Evolutionary conservation across 345 rosid species (phyloP).

Genomic region (Citrus hindsii): DNA sequence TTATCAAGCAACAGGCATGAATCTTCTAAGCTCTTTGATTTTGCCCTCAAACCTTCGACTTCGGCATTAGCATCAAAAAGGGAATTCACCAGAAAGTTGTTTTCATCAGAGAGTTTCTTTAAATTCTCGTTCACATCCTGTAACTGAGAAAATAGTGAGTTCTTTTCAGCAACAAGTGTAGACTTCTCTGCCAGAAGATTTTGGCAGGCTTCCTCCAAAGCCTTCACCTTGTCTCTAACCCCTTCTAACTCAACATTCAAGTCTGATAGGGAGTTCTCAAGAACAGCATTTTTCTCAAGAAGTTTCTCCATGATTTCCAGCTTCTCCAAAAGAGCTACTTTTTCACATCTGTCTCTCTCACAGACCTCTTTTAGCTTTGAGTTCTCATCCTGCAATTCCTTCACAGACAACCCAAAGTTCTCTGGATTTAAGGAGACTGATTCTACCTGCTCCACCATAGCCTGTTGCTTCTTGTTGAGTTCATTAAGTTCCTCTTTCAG

Average conservation of each 20-base stretch:
- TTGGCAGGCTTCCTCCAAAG: constrained; percentile 62
- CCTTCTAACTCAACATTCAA: constrained; percentile 81
- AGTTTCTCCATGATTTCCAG: constrained; percentile 76
- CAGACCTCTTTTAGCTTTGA: constrained; percentile 44
- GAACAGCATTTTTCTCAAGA: constrained; percentile 62
- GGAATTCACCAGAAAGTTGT: constrained; percentile 65
- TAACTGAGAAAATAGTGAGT: constrained; percentile 49
- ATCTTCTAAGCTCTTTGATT: constrained; percentile 58
- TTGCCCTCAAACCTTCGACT: constrained; percentile 56
- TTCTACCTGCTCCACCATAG: constrained; percentile 65
- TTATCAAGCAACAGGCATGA: constrained; percentile 53
- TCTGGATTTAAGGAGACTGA: constrained; percentile 63
- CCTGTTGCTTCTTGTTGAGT: constrained; percentile 60
- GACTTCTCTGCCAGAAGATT: constrained; percentile 63
- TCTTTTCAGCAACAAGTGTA: constrained; percentile 60
- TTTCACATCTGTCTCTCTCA: constrained; percentile 57
- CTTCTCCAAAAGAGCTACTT: constrained; percentile 55
- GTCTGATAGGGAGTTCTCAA: constrained; percentile 89
- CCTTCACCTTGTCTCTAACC: constrained; percentile 57
- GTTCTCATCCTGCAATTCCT: constrained; percentile 65
- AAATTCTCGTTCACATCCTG: constrained; percentile 46
- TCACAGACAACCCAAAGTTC: constrained; percentile 56
- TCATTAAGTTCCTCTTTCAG: constrained; percentile 88
- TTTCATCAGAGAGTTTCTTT: constrained; percentile 60
- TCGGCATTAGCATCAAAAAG: constrained; percentile 71